Evolutionary conservation across 176 grass and related monocot species (phyloP).

Genomic region (Zoysia japonica): DNA sequence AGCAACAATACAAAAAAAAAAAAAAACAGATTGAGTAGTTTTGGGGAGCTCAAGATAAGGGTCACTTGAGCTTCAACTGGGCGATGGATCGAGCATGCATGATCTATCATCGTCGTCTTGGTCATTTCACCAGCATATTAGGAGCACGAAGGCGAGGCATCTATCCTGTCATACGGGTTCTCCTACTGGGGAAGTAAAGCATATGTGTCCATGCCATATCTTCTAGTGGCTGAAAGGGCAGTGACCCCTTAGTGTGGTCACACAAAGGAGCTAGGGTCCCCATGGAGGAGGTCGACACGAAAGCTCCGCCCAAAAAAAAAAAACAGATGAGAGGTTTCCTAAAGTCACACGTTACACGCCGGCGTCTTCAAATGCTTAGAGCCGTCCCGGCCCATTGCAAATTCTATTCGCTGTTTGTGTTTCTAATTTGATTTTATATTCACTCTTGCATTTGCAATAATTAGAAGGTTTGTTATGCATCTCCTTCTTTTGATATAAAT

Average conservation of each 20-base stretch:
- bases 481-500: too few species aligned
- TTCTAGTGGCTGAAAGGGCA: conserved; percentile 40
- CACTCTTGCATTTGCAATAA: not conserved
- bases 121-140: not conserved
- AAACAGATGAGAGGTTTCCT: conserved; percentile 3
- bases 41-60: not conserved
- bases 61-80: not conserved
- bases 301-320: conserved; percentile 25
- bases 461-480: not conserved
- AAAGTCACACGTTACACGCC: not conserved
- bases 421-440: not conserved
- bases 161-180: not conserved
- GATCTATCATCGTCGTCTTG: conserved; percentile 32
- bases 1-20: too few species aligned
- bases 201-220: conserved; percentile 31
- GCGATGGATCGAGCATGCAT: not conserved
- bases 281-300: conserved; percentile 38
- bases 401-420: not conserved
- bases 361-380: not conserved
- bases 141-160: not conserved
- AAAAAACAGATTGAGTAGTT: too few species aligned
- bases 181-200: conserved; percentile 5
- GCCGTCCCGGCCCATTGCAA: not conserved
- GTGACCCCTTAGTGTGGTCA: conserved; percentile 29
- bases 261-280: conserved; percentile 24